These are phyloP conservation scores for Colletotrichum sp. DNA, from an alignment of 2,329 filamentous ascomycete genomes.

Conservation along the genomic window DNA sequence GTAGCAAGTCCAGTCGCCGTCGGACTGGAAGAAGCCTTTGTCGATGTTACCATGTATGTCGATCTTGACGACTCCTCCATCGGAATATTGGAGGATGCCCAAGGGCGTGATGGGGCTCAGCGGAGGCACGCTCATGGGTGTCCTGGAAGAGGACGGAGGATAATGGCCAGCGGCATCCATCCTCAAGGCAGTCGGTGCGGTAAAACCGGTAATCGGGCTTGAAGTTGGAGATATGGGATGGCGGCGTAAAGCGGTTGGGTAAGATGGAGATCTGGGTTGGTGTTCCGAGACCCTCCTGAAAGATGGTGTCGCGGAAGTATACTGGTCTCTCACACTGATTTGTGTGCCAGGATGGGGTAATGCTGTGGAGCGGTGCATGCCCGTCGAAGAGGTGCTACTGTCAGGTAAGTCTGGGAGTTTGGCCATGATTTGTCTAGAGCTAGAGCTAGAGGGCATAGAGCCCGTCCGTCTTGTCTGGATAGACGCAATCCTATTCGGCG, in stretches of 20 bases:
- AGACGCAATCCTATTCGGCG: conserved; percentile 7
- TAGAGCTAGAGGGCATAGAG: neutral
- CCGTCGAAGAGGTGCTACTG: conserved; percentile 56
- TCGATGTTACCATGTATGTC: conserved; percentile 83
- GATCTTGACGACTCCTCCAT: conserved; percentile 64
- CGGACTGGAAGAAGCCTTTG: conserved; percentile 85
- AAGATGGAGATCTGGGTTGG: conserved; percentile 57
- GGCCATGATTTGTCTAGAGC: conserved; percentile 1
- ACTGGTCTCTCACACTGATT: conserved; percentile 58
- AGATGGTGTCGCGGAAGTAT: conserved; percentile 54
- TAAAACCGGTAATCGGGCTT: conserved; percentile 40
- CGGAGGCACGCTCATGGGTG: conserved; percentile 55
- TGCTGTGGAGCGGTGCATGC: conserved; percentile 60
- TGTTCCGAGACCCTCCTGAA: conserved; percentile 57
- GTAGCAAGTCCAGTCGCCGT: conserved; percentile 91
- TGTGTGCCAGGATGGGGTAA: conserved; percentile 56
- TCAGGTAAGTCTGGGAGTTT: conserved; percentile 38
- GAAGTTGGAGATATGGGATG: conserved; percentile 60
- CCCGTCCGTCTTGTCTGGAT: conserved; percentile 12
- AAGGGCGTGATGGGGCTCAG: conserved; percentile 55
- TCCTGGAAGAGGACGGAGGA: conserved; percentile 32
- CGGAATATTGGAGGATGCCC: conserved; percentile 66
- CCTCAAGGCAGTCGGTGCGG: conserved; percentile 5
- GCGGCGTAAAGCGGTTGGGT: conserved; percentile 49
- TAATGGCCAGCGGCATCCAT: conserved; percentile 36